phyloP scores from a whole-genome alignment of 306 rosid genomes.

The Cucumis melo region DNA sequence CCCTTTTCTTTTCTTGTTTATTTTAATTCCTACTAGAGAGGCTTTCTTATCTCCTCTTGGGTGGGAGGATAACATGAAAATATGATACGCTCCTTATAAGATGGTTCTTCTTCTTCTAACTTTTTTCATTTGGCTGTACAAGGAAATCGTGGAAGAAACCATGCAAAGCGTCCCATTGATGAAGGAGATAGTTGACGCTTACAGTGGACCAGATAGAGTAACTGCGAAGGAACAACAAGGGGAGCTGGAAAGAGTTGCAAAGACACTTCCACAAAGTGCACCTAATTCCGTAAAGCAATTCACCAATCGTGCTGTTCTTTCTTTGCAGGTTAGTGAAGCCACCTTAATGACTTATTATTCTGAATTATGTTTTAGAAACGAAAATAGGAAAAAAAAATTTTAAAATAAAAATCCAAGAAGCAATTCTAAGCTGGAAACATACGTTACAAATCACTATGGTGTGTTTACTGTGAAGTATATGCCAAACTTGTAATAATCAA shows the following conservation, averaged over 20 bases:
- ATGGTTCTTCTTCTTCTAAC: constrained; percentile 15
- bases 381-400: not conserved
- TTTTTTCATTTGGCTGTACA: constrained; percentile 4
- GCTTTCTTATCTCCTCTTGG: not conserved
- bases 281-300: constrained; percentile 69
- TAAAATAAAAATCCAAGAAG: not conserved
- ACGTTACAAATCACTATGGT: not conserved
- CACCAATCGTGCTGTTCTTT: constrained; percentile 62
- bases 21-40: not conserved
- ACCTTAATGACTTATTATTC: constrained; percentile 3
- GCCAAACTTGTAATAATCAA: not conserved
- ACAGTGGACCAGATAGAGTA: constrained; percentile 74
- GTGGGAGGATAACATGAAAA: not conserved
- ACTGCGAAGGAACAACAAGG: constrained; percentile 71
- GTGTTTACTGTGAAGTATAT: no score
- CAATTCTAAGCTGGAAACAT: not conserved
- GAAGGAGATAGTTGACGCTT: constrained; percentile 79
- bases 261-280: constrained; percentile 50
- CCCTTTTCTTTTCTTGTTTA: not conserved
- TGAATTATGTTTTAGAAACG: not conserved
- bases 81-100: not conserved
- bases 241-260: constrained; percentile 85
- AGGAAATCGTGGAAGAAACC: constrained; percentile 68
- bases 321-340: constrained; percentile 64
- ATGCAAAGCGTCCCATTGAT: constrained; percentile 68